Evolutionary conservation across 768 basidiomycete genomes (phyloP), one percentile per base, ranked within the genome.

Genomic region (Neoboletus brunneissimus): DNA sequence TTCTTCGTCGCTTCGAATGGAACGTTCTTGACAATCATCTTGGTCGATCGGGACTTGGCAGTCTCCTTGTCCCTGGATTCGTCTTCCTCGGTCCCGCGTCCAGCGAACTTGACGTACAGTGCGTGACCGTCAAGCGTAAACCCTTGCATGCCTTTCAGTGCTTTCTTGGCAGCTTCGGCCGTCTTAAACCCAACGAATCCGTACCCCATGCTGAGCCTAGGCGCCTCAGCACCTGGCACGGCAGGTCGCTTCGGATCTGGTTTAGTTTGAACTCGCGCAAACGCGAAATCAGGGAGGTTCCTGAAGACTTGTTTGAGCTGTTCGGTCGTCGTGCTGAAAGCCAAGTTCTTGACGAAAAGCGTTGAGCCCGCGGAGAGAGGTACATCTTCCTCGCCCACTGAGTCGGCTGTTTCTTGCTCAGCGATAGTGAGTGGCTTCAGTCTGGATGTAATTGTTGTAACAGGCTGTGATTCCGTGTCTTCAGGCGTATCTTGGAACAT

Each of bases 11-110:
- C 92, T 72, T 99, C 97, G 76, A 99, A 99, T 40, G 97, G 94
- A 52, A 98, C 81, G 65, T 99, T 99, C 84, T 98, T 98, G 62
- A 98, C 93, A 49, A 98, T 85, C 81, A 98, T 87, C 84, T 98
- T 98, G 60, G 94, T 90, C 59, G 89, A 88, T 56, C 80, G 80
- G 48, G 80, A 83, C 75, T 82, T 86, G 31, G 75, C 71, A 10
- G 61, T 61, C 16, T 63, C 74, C 25, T 67, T 72, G 54, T 70
- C 76, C 32, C 67, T 76, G 44, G 71, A 69, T n/a, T 70, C 76
- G 48, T 82, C 84, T 35, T 85, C 89, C 40, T 84, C 85, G 10
- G 68, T 71, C 0, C 92, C 93, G 7, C 94, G 80, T 20, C 91
- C 90, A 3, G 96, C 92, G 55, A 94, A 95, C 69, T 86, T 88